Evolutionary conservation across 1,284 basidiomycete genomes (phyloP), one percentile per base, ranked within the genome.

Genomic region (Ustilago cynodontis): DNA sequence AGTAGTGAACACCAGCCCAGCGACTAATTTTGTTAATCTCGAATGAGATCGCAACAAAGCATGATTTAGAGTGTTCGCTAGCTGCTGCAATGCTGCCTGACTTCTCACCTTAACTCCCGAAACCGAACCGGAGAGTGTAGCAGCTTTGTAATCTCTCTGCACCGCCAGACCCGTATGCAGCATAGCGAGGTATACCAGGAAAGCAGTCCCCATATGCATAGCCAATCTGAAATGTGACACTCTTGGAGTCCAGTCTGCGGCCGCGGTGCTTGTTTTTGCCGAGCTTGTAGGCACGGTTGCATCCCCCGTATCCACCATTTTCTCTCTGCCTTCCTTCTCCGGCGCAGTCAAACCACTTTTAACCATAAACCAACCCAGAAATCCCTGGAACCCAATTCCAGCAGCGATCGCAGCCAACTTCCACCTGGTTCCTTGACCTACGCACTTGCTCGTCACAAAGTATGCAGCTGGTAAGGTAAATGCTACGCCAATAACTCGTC

Each of bases 281-380:
- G 73, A 71, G 13, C 50, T 55, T 8, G 65, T 33, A 33, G 31
- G 31, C 31, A 33, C 31, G 6, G 31, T 33, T 5, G 43, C 51
- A 28, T 71, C 66, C 35, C 9, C 35, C 14, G 51, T 52, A 14
- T 63, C 57, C 11, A 57, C 63, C 28, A 16, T 33, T 20, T 58
- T 58, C 11, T 26, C 43, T 2, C 8, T 35, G 29, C 20, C 43
- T 39, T 55, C 70, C 14, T 50, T 58, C 33, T 62, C 55, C 0
- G 82, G 82, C 3, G 57, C 71, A 14, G 67, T 93, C 13, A 99
- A 88, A 1, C 97, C 97, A 11, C 94, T 96, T 85, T 97, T 93
- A 71, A 99, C 97, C 97, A 99, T 99, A 89, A 97, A 97, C 97
- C 97, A 99, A 29, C 97, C 97, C 22, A 99, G 89, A 18, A 91